phyloP scores from a whole-genome alignment of 345 rosid species.

The Syzygium oleosum region DNA sequence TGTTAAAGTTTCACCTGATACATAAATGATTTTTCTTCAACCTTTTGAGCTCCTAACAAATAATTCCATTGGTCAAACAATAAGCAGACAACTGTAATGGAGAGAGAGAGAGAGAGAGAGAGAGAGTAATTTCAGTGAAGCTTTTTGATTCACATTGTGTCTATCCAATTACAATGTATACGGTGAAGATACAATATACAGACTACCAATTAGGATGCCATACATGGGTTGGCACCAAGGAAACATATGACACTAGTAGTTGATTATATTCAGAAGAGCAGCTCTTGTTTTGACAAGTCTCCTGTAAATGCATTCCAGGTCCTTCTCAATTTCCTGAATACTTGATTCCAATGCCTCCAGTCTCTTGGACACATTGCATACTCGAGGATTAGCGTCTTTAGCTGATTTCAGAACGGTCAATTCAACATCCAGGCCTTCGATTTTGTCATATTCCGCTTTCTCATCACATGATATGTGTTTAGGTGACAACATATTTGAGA shows the following conservation, averaged over 20 bases:
- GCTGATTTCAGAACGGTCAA: neutral
- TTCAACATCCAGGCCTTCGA: neutral
- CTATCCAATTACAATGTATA: neutral
- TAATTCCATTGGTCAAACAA: neutral
- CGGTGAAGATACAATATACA: neutral
- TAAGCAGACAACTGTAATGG: neutral
- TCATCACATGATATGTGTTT: neutral
- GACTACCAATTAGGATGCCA: neutral
- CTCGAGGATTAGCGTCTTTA: neutral
- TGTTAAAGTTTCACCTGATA: neutral
- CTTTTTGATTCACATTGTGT: neutral
- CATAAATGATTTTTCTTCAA: neutral
- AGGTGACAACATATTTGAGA: neutral
- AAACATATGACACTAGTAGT: neutral
- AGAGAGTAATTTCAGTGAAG: neutral
- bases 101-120: neutral
- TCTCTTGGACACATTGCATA: conserved; percentile 3
- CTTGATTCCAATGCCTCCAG: conserved; percentile 18
- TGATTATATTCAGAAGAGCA: conserved; percentile 27
- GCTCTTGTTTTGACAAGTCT: conserved; percentile 34
- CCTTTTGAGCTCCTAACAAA: neutral
- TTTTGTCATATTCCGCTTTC: neutral
- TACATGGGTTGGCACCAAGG: neutral
- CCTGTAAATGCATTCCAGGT: conserved; percentile 28
- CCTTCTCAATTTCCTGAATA: conserved; percentile 27